phyloP scores from a whole-genome alignment of 805 yeast species.

The Naumovozyma dairenensis region DNA sequence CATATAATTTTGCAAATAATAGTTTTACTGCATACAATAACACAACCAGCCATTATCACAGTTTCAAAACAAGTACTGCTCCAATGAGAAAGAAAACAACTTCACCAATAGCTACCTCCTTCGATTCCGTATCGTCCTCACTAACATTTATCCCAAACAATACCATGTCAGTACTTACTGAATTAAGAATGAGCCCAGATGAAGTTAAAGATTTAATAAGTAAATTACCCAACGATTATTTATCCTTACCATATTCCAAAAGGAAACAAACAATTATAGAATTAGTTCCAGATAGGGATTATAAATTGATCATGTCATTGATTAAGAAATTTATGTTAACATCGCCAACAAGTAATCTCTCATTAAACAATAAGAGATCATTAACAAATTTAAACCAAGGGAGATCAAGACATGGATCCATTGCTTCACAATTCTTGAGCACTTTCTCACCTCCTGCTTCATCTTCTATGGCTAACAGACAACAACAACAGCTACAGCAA shows the following conservation, averaged over 20 bases:
- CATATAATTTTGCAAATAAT: no score
- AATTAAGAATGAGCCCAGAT: conserved; percentile 15
- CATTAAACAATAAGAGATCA: conserved; percentile 6
- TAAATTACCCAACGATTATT: conserved; percentile 42
- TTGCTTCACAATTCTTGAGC: conserved; percentile 27
- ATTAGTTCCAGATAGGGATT: conserved; percentile 30
- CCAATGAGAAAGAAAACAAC: conserved; percentile 1
- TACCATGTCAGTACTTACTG: conserved; percentile 9
- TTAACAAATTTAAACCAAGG: neutral
- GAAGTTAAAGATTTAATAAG: conserved; percentile 27
- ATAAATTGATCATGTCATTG: conserved; percentile 25
- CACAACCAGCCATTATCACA: neutral
- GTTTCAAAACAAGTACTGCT: conserved; percentile 1
- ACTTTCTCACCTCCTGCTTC: conserved; percentile 26
- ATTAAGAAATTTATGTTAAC: conserved; percentile 21
- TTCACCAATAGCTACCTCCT: conserved; percentile 9
- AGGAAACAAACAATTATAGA: conserved; percentile 36
- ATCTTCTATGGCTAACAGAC: conserved; percentile 8
- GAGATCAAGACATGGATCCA: conserved; percentile 24
- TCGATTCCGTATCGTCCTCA: conserved; percentile 13
- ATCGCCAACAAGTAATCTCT: conserved; percentile 19
- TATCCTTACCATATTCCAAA: conserved; percentile 50
- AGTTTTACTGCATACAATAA: conserved; percentile 1
- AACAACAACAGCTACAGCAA: conserved; percentile 2
- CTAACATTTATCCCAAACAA: conserved; percentile 10